Evolutionary conservation across 129 eudicot species (phyloP), one percentile per base, ranked within the genome.

Genomic region (Cynara cardunculus): DNA sequence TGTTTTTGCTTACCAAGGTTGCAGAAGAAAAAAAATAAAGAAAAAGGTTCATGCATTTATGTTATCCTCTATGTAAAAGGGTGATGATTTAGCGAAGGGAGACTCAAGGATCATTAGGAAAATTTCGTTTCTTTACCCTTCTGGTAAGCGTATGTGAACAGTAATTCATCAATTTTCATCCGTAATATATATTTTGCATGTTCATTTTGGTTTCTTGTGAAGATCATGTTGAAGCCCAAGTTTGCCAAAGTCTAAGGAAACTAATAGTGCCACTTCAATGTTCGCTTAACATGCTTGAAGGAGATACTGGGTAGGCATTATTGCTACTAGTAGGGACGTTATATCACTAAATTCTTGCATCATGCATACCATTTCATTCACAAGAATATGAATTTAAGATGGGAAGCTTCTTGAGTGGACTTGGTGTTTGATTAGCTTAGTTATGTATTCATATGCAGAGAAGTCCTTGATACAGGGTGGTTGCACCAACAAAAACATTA

Each of bases 281-380:
- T 83, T 94, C 99, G 46, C 94, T 89, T 76, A 94, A 94, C 89
- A 89, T 94, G 94, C 94, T 94, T 82, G 97, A 94, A 89, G 99
- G 97, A 80, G 97, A 90, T 84, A 94, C 97, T 10, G 99, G 98
- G 98, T 94, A 90, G 12, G 90, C 24, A 16, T 77, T 71, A 62
- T 71, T 62, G 3, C 28, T 68, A n/a, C 12, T 2, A 21, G 62
- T 46, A 37, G n/a, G 34, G 46, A 34, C 39, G 16, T 53, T 69
- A 62, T 8, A 37, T 72, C 6, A n/a, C 32, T 5, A 59, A 62
- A 64, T 0, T 7, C 2, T 41, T 21, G 67, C 10, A 25, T 30
- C 12, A 27, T 44, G 62, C 24, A 73, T 27, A 25, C 27, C 37
- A 44, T 41, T 14, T 24, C 64, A 41, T 73, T 18, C 77, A 73